A percentile compares a stretch with the other conserved stretches of the same genome.
Conservation (phyloP, 768 basidiomycete species). For the Mycena polygramma region DNA sequence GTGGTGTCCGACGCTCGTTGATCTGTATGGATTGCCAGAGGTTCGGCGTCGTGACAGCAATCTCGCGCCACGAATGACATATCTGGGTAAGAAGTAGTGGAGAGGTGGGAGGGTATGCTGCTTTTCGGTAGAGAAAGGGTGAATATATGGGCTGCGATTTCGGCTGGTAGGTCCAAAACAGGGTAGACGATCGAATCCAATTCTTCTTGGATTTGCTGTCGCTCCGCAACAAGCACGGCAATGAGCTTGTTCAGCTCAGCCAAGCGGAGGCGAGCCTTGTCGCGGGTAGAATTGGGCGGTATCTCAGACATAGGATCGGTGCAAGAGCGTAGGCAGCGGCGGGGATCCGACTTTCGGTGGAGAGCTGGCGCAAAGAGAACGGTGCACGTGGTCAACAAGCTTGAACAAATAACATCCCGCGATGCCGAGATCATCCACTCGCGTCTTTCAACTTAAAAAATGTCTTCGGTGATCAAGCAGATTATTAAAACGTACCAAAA, state of each 20-base stretch:
- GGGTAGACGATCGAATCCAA: constrained; percentile 16
- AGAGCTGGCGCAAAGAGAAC: too few species aligned
- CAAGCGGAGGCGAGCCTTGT: not conserved
- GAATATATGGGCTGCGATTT: constrained; percentile 13
- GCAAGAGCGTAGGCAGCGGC: too few species aligned
- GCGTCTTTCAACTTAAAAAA: too few species aligned
- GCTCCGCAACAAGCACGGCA: not conserved
- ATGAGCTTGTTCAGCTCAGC: not conserved
- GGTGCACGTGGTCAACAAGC: too few species aligned
- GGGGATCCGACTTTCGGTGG: too few species aligned
- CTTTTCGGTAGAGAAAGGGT: not conserved
- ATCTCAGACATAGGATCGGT: too few species aligned
- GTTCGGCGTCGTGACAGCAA: constrained; percentile 5
- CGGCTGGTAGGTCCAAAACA: not conserved
- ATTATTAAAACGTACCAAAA: too few species aligned
- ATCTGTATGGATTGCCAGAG: constrained; percentile 13
- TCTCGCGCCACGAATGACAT: not conserved
- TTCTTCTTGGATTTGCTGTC: not conserved
- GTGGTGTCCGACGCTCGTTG: not conserved
- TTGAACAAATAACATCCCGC: too few species aligned
- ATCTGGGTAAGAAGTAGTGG: constrained; percentile 10
- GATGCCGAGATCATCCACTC: too few species aligned
- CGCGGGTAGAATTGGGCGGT: too few species aligned
- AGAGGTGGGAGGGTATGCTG: not conserved
- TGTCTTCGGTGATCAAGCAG: too few species aligned